phyloP scores from a whole-genome alignment of 192 early-diverging fungal genomes.

The Cetraspora pellucida region DNA sequence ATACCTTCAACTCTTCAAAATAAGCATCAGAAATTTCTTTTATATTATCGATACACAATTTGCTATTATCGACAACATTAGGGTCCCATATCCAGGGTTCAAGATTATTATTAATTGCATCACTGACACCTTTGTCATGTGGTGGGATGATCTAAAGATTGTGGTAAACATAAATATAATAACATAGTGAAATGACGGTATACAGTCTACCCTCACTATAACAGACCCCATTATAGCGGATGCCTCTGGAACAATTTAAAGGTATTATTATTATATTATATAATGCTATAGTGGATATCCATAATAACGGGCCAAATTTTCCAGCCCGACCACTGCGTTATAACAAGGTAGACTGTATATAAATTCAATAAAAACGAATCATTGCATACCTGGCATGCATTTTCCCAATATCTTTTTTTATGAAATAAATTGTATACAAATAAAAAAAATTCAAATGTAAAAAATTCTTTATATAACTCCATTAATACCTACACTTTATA shows the following conservation, averaged over 20 bases:
- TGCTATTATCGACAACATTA: conserved; percentile 55
- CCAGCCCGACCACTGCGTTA: no score
- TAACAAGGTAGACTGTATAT: neutral
- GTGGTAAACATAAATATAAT: neutral
- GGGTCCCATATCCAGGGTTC: conserved; percentile 73
- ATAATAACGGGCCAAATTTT: no score
- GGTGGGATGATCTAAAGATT: conserved; percentile 76
- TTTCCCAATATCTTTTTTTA: conserved; percentile 69
- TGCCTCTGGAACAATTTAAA: no score
- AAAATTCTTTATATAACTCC: conserved; percentile 26
- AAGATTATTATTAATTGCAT: conserved; percentile 67
- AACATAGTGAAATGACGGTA: neutral
- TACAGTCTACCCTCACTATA: no score
- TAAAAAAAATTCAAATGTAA: conserved; percentile 37
- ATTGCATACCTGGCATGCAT: conserved; percentile 67
- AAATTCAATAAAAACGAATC: neutral
- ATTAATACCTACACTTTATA: conserved; percentile 65
- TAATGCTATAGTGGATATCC: no score
- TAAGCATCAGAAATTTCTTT: conserved; percentile 71
- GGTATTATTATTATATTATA: no score
- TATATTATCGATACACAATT: conserved; percentile 59
- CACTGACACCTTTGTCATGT: conserved; percentile 78
- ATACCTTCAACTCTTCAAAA: conserved; percentile 59
- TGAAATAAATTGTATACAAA: neutral
- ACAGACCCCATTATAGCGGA: no score